Conservation (phyloP, 2,329 filamentous ascomycete genomes). For the Massarina eburnea region DNA sequence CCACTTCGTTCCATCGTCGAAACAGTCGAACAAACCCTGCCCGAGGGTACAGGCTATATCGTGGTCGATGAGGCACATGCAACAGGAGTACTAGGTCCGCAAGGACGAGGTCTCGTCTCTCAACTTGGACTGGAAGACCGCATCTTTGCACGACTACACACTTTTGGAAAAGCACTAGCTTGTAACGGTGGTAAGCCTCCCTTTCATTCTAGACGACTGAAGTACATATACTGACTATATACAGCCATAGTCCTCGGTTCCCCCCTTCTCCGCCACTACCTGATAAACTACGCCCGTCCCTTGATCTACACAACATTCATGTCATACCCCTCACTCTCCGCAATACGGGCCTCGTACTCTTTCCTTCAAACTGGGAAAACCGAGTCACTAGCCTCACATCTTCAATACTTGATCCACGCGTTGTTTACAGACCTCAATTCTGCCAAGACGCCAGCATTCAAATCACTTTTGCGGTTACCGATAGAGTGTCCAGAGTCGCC, state of each 20-base stretch:
- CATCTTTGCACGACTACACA: conserved; percentile 62
- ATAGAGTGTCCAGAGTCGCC: conserved; percentile 29
- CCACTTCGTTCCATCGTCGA: conserved; percentile 63
- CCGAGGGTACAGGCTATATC: conserved; percentile 61
- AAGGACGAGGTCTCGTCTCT: conserved; percentile 60
- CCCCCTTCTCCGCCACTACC: conserved; percentile 30
- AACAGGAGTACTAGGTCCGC: conserved; percentile 59
- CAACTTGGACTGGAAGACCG: conserved; percentile 55
- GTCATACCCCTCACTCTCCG: conserved; percentile 45
- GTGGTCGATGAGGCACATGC: conserved; percentile 72
- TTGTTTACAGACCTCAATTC: conserved; percentile 22
- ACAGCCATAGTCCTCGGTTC: conserved; percentile 38
- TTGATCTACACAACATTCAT: conserved; percentile 48
- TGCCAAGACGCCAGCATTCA: conserved; percentile 12
- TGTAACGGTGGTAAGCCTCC: conserved; percentile 66
- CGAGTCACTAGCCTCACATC: conserved; percentile 21
- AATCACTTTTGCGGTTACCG: conserved; percentile 22
- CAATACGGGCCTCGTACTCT: conserved; percentile 41
- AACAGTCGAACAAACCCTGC: conserved; percentile 58
- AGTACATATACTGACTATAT: background rate
- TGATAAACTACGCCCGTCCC: conserved; percentile 43
- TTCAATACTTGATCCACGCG: conserved; percentile 23
- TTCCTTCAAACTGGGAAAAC: conserved; percentile 27
- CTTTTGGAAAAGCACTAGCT: conserved; percentile 68
- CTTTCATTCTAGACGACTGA: background rate